Evolutionary conservation across 176 grass and related monocot genomes (phyloP), one percentile per base, ranked within the genome.

Genomic region (Aegilops sharonensis): DNA sequence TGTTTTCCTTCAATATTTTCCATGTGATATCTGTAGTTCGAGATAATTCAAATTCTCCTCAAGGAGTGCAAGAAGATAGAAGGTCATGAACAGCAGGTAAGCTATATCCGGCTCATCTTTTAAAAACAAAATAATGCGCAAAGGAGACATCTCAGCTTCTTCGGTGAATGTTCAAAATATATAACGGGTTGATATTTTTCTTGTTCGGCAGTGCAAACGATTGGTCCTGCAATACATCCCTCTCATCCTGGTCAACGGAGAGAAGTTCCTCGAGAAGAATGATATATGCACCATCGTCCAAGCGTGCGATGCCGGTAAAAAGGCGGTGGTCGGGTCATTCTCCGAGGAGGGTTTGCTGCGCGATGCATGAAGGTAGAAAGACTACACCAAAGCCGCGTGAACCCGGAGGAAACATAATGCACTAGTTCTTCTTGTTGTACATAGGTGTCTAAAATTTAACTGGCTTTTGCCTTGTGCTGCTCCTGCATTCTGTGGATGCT

Each of bases 11-110:
- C 81, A 67, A 90, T 45, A 13, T 47, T 48, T 52, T 69, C 5
- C 17, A 37, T 84, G 5, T 84, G 23, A 64, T 45, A 17, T 32
- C 8, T 72, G 61, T 64, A 99, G 97, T 74, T 96, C 31, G 97
- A 99, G 87, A 82, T 94, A 65, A 87, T 99, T 68, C 67, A 94
- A 79, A 88, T 93, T 61, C 97, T 99, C 47, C 63, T 96, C 8
- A 96, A 96, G 85, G 97, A 95, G 80, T 96, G 97, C 81, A 99
- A 84, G 70, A 94, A 92, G 83, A 76, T 93, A 1, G 85, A 95
- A 89, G 87, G 84, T 29, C 87, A 99, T 75, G 92, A 74, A 21
- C 86, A 95, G 72, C 82, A 98, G 92, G 97, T 98, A 88, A 71
- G 80, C 40, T 84, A 59, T 82, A 59, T 84, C 45, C 31, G 11